Evolutionary conservation across 129 eudicot species (phyloP).

Genomic region (Tagetes erecta): DNA sequence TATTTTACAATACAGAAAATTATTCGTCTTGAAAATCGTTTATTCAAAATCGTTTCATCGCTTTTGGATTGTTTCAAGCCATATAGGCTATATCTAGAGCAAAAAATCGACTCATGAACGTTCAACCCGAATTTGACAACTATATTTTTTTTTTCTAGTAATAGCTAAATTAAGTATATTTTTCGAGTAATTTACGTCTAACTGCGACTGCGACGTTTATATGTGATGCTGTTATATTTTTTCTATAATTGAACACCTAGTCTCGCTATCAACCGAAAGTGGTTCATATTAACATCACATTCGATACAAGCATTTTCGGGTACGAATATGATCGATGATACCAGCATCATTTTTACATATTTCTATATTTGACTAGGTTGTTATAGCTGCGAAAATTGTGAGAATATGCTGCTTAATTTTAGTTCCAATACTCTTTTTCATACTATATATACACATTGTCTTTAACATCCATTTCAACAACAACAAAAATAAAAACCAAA

Average conservation of each 20-base stretch:
- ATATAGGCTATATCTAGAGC: no score
- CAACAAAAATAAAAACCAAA: neutral
- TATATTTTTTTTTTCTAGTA: no score
- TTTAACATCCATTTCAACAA: neutral
- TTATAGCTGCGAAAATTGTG: neutral
- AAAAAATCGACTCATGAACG: no score
- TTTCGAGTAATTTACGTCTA: no score
- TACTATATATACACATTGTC: neutral
- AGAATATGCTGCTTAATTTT: constrained; percentile 8
- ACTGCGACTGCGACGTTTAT: no score
- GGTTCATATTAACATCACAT: neutral
- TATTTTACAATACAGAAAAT: no score
- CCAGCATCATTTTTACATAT: neutral
- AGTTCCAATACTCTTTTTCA: constrained; percentile 4
- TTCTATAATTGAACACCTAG: neutral
- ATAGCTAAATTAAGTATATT: no score
- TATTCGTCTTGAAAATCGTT: no score
- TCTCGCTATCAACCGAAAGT: neutral
- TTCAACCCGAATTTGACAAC: no score
- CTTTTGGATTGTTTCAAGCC: no score
- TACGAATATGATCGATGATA: neutral
- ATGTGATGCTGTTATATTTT: neutral
- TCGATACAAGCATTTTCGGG: constrained; percentile 1
- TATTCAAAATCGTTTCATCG: no score
- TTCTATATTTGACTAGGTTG: constrained; percentile 4